phyloP scores from a whole-genome alignment of 2,329 filamentous ascomycete species.

The Xylaria polymorpha region DNA sequence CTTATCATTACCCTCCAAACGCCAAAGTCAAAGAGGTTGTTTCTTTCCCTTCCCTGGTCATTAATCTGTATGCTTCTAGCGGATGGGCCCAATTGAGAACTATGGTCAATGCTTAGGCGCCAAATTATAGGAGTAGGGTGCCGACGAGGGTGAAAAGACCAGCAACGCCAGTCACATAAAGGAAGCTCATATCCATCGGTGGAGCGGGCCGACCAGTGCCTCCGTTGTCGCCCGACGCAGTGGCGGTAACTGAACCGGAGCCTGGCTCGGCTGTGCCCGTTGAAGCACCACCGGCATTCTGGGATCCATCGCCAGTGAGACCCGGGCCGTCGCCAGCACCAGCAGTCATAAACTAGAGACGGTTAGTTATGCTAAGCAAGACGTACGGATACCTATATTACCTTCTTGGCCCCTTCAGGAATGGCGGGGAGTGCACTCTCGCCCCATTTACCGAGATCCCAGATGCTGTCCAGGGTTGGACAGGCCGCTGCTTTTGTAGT shows the following conservation, averaged over 20 bases:
- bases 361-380: conserved; percentile 25
- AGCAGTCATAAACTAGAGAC: conserved; percentile 60
- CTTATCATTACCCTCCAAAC: conserved; percentile 22
- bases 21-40: conserved; percentile 16
- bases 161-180: conserved; percentile 52
- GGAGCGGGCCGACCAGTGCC: conserved; percentile 49
- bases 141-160: conserved; percentile 54
- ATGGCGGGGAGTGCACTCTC: conserved; percentile 63
- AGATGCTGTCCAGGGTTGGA: conserved; percentile 61
- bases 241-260: conserved; percentile 53
- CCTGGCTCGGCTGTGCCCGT: conserved; percentile 56
- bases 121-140: conserved; percentile 54
- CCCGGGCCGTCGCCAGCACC: conserved; percentile 67
- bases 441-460: conserved; percentile 61
- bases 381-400: conserved; percentile 24
- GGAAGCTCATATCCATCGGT: conserved; percentile 54
- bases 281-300: conserved; percentile 61
- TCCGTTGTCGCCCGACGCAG: conserved; percentile 52
- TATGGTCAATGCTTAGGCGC: conserved; percentile 1
- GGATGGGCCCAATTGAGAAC: not conserved
- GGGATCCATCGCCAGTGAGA: conserved; percentile 64
- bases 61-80: conserved; percentile 21
- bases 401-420: conserved; percentile 59
- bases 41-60: conserved; percentile 2
- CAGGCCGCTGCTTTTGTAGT: conserved; percentile 61